phyloP scores from a whole-genome alignment of 257 asterid species.

The Solanum paucissectum region DNA sequence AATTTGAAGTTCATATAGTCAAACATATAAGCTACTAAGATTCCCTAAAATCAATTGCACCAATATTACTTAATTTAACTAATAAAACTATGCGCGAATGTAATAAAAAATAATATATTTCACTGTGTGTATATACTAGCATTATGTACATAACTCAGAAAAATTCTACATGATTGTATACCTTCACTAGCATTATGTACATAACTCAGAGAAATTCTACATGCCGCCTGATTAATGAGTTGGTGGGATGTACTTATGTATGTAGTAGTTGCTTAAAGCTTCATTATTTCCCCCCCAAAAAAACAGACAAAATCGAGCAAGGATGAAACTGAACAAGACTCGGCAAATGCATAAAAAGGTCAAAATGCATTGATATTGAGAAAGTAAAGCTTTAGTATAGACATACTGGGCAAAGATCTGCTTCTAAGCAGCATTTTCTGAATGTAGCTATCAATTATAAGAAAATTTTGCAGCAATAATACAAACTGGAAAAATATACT shows the following conservation, averaged over 20 bases:
- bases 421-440: neutral
- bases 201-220: neutral
- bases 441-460: neutral
- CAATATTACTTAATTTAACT: too few species aligned
- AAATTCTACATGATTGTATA: too few species aligned
- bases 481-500: neutral
- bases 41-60: too few species aligned
- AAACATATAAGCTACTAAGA: too few species aligned
- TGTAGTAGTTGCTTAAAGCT: neutral
- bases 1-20: too few species aligned
- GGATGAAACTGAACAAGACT: neutral
- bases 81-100: too few species aligned
- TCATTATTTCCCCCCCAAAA: too few species aligned
- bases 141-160: neutral
- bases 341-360: neutral
- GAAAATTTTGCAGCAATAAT: neutral
- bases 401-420: neutral
- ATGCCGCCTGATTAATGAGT: neutral
- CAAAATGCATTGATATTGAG: neutral
- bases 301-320: neutral
- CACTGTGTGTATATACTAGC: neutral
- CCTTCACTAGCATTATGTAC: neutral
- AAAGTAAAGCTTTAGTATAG: neutral
- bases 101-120: too few species aligned
- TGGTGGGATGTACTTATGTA: neutral